A percentile compares a stretch with the other conserved stretches of the same genome.
Evolutionary conservation across 1,139 yeast genomes (phyloP).

Genomic region (Ogataea hybrid): DNA sequence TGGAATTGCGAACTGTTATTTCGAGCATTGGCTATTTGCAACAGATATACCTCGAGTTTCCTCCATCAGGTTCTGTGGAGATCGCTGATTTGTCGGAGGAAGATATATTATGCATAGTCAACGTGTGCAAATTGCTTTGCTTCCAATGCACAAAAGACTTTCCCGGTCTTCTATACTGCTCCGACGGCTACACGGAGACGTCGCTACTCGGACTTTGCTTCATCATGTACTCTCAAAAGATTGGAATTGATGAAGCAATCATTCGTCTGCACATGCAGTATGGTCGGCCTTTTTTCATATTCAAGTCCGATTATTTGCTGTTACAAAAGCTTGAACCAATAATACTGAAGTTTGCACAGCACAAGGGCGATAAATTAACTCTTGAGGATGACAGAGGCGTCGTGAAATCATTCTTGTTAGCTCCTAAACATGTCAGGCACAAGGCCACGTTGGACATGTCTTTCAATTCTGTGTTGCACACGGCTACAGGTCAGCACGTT

Average conservation of each 20-base stretch:
- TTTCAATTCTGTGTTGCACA: conserved; percentile 19
- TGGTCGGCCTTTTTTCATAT: conserved; percentile 81
- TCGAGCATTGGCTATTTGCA: conserved; percentile 31
- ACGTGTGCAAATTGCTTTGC: conserved; percentile 60
- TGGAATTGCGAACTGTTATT: conserved; percentile 38
- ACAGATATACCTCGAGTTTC: conserved; percentile 56
- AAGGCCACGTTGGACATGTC: conserved; percentile 10
- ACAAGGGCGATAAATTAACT: conserved; percentile 1
- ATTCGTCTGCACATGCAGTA: conserved; percentile 58
- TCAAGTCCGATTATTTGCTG: conserved; percentile 69
- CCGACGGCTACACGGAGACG: conserved; percentile 93
- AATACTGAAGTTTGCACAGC: conserved; percentile 39
- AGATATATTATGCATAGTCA: conserved; percentile 55
- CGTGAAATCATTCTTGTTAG: conserved; percentile 23
- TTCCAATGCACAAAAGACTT: conserved; percentile 32
- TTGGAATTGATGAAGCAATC: conserved; percentile 48
- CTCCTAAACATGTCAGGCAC: conserved; percentile 15
- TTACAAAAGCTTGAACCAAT: conserved; percentile 62
- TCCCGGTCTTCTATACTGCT: conserved; percentile 63
- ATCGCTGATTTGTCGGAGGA: conserved; percentile 63
- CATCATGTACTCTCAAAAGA: conserved; percentile 60
- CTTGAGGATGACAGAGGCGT: conserved; percentile 22
- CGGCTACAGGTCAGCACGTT: conserved; percentile 30
- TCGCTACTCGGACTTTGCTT: conserved; percentile 71
- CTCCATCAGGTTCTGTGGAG: conserved; percentile 81